Base-by-base conservation (phyloP, 2,329 filamentous ascomycete genomes). In the Exserohilum rostratum region DNA sequence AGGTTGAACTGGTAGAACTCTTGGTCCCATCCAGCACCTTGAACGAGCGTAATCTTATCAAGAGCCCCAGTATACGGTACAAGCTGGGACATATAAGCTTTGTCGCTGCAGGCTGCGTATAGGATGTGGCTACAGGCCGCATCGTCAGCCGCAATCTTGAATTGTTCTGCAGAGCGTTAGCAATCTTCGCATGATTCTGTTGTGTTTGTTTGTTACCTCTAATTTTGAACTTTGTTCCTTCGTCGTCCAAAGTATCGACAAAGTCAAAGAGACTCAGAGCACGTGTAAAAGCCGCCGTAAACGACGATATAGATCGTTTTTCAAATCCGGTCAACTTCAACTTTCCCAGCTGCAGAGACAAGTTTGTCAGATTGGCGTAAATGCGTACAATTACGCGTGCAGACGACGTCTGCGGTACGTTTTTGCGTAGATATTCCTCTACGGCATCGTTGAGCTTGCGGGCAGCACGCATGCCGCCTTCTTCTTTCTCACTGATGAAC, bases 71-170 rank as follows among this genome's bases (percentile, higher is more conserved):
- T 75, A 62, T 83, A 82, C 6, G 82, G 81, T 5, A 78, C 81
- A 22, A 88, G 74, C 43, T 86, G 78, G 6, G 82, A 80, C 40
- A 86, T 72, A 65, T 87, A 87, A 46, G 82, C 81, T 20, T 77
- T 77, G 61, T 88, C 83, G 60, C 87, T 85, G 62, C 85, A 88
- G 34, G 81, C 85, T 5, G 84, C 86, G 53, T 87, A 84, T 64
- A 83, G 84, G 31, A 89, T 85, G 66, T 87, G 85, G 61, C 83
- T 85, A 75, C 86, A 89, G 64, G 87, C 83, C 3, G 78, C 73
- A 61, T 43, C 39, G 12, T 43, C 25, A 15, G 39, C 29, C 9
- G 39, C 39, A 29, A 43, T 30, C 25, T 43, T 43, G 39, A 43
- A 43, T 3, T 43, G 39, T 17, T 76, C 61, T 63, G 31, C 13